Base-by-base conservation (phyloP, 164 flowering plant genomes). In the Berberis thunbergii region DNA sequence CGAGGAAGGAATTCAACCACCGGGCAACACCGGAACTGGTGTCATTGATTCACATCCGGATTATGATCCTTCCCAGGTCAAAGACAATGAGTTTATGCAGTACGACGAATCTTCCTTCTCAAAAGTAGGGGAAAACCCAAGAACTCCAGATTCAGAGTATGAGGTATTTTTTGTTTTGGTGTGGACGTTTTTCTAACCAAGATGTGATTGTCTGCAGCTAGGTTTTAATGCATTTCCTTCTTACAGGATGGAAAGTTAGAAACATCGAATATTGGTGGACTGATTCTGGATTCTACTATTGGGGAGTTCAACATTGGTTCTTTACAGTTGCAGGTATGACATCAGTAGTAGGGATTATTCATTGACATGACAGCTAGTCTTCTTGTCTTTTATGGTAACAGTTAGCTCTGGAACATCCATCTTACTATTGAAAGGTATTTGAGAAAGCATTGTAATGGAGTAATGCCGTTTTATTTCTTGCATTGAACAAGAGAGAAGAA, bases 271-370 rank as follows among this genome's bases (percentile, higher is more conserved):
- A 46, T 59, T 72, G 84, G 86, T 64, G 71, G 68, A 39, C 84
- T 89, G 74, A 78, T 80, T 62, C 43, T 73, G 2, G 92, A 77
- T 77, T 77, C 78, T 60, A 71, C 96, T 55, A 59, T 81, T 67
- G 82, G 58, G 55, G 87, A 84, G 55, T 70, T 86, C 69, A 95
- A 89, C 71, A 71, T 82, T 67, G 79, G 62, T 72, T 78, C 86
- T 59, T 77, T 94, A 82, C 99, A 94, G 99, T 77, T 94, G 81
- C 99, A 94, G 99, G 99, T 88, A 80, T 64, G 70, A 62, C 64
- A 59, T 49, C 13, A 43, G 43, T 59, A 4, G 42, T 56, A 38
- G 7, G 5, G 9, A 9, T 56, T 38, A n/a, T 53, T 38, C 26
- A 50, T 63, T 45, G 26, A 26, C 41, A 49, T 49, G 57, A 11